Evolutionary conservation across 2,329 filamentous ascomycete genomes (phyloP).

Genomic region (Pseudogymnoascus sp.): DNA sequence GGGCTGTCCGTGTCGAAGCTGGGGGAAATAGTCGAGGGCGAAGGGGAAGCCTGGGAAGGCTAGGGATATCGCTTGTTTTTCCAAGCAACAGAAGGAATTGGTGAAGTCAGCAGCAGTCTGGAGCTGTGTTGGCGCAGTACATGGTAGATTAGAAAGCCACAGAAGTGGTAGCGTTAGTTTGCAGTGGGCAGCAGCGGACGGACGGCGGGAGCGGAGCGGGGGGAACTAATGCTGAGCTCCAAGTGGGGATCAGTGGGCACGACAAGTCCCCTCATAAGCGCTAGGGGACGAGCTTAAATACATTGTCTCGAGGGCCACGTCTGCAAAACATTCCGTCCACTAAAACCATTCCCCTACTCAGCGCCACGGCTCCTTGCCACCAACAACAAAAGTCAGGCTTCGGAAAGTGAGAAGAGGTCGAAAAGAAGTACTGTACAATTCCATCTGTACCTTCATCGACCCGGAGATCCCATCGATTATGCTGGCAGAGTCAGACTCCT

Average conservation of each 20-base stretch:
- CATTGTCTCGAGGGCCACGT: constrained; percentile 1
- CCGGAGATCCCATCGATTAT: background rate
- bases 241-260: constrained; percentile 5
- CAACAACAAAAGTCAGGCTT: background rate
- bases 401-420: background rate
- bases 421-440: background rate
- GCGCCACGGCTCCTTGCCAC: background rate
- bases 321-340: background rate
- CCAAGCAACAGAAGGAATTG: background rate
- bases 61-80: background rate
- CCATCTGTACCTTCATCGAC: background rate
- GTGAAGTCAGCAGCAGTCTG: constrained; percentile 3
- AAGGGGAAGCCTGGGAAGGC: background rate
- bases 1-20: constrained; percentile 3
- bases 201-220: constrained; percentile 1
- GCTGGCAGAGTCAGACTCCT: background rate
- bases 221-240: constrained; percentile 2
- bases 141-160: constrained; percentile 3
- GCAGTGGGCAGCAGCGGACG: background rate
- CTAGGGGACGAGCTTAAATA: constrained; percentile 6
- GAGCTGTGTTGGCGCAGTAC: background rate
- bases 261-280: background rate
- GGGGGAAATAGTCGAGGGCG: background rate
- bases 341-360: background rate
- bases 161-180: background rate